A percentile compares a stretch with the other conserved stretches of the same genome.
Evolutionary conservation across 352 stramenopile genomes (phyloP).

Genomic region (Pythium pyrilobum): DNA sequence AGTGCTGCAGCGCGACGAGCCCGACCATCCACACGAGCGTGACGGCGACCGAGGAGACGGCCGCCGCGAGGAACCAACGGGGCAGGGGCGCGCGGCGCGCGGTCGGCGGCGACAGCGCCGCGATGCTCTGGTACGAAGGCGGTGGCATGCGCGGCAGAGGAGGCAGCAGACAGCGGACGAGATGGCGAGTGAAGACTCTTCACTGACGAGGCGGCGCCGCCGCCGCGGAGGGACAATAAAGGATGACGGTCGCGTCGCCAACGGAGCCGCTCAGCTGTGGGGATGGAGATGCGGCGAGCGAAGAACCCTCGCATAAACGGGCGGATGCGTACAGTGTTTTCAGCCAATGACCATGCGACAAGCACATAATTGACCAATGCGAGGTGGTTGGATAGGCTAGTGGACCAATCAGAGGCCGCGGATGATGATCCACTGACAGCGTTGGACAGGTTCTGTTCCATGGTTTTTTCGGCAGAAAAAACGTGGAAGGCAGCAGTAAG

Average conservation of each 20-base stretch:
- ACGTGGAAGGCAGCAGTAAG: neutral
- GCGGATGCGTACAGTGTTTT: neutral
- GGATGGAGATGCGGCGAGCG: neutral
- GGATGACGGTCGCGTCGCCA: neutral
- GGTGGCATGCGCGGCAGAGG: too few relatives aligned
- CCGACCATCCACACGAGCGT: conserved; percentile 45
- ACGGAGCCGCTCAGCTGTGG: neutral
- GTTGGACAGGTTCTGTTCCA: neutral
- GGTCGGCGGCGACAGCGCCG: neutral
- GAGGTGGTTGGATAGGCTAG: neutral
- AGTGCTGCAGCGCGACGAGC: conserved; percentile 37
- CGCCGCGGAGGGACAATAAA: neutral
- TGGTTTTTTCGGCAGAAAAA: neutral
- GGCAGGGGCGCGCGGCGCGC: conserved; percentile 24
- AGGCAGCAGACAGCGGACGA: too few relatives aligned
- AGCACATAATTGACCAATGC: too few relatives aligned
- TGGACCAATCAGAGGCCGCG: neutral
- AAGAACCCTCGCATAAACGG: neutral
- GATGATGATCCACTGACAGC: neutral
- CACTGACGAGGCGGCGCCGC: neutral
- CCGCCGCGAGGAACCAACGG: conserved; percentile 44
- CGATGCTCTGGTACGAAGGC: conserved; percentile 3
- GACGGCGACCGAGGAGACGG: conserved; percentile 33
- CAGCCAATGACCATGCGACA: neutral
- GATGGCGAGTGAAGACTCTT: too few relatives aligned